Conservation (phyloP, 768 basidiomycete genomes). For the Pleurotus platypus region DNA sequence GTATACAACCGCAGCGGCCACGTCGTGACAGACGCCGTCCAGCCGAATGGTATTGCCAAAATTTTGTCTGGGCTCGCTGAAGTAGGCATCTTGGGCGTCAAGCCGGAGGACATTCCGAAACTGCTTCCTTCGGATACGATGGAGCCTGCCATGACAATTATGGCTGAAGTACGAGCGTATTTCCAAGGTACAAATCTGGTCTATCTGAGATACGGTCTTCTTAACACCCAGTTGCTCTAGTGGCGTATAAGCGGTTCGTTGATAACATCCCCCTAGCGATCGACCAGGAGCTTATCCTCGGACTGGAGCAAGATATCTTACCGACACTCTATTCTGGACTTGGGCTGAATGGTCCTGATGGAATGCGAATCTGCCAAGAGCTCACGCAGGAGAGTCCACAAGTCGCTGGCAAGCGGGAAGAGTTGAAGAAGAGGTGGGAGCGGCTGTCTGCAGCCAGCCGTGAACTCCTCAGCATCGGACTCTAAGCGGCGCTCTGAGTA, state of each 20-base stretch:
- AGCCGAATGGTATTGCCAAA: slow-evolving; percentile 23
- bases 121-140: slow-evolving; percentile 47
- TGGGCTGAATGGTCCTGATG: slow-evolving; percentile 46
- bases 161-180: slow-evolving; percentile 71
- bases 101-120: slow-evolving; percentile 41
- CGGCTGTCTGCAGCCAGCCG: slow-evolving; percentile 42
- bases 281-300: slow-evolving; percentile 53
- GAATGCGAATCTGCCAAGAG: slow-evolving; percentile 41
- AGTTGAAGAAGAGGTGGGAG: slow-evolving; percentile 47
- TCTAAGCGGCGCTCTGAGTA: slow-evolving; percentile 5
- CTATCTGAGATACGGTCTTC: slow-evolving; percentile 3
- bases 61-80: slow-evolving; percentile 31
- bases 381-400: slow-evolving; percentile 48
- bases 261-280: slow-evolving; percentile 57
- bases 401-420: slow-evolving; percentile 40
- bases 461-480: slow-evolving; percentile 29
- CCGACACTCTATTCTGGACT: slow-evolving; percentile 43
- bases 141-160: slow-evolving; percentile 58
- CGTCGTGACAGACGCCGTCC: background rate
- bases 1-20: background rate
- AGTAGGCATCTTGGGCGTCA: slow-evolving; percentile 34
- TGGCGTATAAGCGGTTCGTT: slow-evolving; percentile 56
- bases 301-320: slow-evolving; percentile 43
- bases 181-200: slow-evolving; percentile 58
- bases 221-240: slow-evolving; percentile 24